phyloP scores from a whole-genome alignment of 495 filamentous ascomycete genomes.

The Hypomontagnella monticulosa region DNA sequence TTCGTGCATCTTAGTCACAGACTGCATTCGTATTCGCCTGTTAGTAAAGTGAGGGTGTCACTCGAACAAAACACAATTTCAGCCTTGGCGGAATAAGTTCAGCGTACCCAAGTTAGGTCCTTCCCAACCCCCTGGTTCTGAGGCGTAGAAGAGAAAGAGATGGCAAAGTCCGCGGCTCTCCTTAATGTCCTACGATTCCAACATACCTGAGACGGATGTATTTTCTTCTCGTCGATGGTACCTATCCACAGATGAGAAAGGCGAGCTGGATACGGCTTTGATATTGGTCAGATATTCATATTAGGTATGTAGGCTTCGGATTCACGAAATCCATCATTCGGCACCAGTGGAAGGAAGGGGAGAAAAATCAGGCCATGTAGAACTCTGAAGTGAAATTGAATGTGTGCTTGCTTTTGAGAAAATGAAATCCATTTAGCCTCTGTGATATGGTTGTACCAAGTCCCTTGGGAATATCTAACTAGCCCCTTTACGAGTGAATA shows the following conservation, averaged over 20 bases:
- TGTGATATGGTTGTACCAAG: too few relatives aligned
- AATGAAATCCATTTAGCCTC: too few relatives aligned
- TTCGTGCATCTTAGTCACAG: background rate
- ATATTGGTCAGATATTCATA: too few relatives aligned
- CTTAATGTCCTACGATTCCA: background rate
- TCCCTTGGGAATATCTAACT: too few relatives aligned
- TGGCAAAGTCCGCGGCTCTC: background rate
- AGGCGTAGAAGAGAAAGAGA: background rate
- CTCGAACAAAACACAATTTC: slow-evolving; percentile 5
- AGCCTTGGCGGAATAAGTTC: slow-evolving; percentile 4
- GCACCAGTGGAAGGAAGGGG: too few relatives aligned
- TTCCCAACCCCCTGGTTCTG: background rate
- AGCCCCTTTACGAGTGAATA: too few relatives aligned
- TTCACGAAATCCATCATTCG: too few relatives aligned
- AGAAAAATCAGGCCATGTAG: too few relatives aligned
- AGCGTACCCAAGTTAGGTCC: background rate
- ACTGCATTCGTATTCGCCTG: slow-evolving; percentile 2
- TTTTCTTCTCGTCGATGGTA: background rate
- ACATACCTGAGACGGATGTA: background rate
- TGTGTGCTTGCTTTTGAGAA: too few relatives aligned
- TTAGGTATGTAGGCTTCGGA: too few relatives aligned
- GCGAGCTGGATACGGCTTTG: too few relatives aligned
- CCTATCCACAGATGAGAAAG: background rate
- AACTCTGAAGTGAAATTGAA: too few relatives aligned
- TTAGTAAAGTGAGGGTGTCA: background rate